Evolutionary conservation across 1,139 yeast species (phyloP), one percentile per base, ranked within the genome.

Genomic region (Blastobotrys indianensis): DNA sequence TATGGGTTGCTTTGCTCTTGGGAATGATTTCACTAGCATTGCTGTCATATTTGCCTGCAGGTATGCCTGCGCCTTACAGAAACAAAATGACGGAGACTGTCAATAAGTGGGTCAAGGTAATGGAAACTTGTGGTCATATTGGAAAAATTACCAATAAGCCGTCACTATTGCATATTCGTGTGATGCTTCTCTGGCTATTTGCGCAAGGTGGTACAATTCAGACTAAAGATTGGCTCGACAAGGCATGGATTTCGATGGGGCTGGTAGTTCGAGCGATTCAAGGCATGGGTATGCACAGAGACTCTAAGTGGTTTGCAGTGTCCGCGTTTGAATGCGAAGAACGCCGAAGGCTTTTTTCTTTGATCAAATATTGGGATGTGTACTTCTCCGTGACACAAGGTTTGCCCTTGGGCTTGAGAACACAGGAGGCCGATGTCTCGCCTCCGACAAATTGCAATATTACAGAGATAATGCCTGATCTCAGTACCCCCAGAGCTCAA

Each of bases 251-350:
- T 7, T 49, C 62, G 2, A 53, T 60, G 44, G 65, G 67, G 2
- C 50, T 55, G 16, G 40, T 59, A 5, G 53, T 60, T 6, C 55
- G 65, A 12, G 53, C 57, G 11, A 59, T 62, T 3, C 66, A 62
- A 46, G 51, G 60, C 2, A 62, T 62, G 66, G 67, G 67, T n/a
- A 50, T 63, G 40, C 67, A 63, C 46, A 54, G 68, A 25, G 68
- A 65, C 46, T 65, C 68, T 4, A 57, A 59, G 32, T 63, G 65
- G 64, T 65, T 64, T 51, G 54, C 52, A 25, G 49, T 65, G 44
- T 50, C 63, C 3, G 54, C 58, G 4, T 64, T 54, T 46, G 67
- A 64, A 39, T 55, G 61, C 3, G 67, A 64, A 39, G 59, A 60
- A 41, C 52, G 68, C 10, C 52, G 66, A 20, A 51, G 60, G 32